A percentile compares a stretch with the other conserved stretches of the same genome.
Evolutionary conservation across 2,329 filamentous ascomycete genomes (phyloP).

Genomic region (Cordyceps tenuipes): DNA sequence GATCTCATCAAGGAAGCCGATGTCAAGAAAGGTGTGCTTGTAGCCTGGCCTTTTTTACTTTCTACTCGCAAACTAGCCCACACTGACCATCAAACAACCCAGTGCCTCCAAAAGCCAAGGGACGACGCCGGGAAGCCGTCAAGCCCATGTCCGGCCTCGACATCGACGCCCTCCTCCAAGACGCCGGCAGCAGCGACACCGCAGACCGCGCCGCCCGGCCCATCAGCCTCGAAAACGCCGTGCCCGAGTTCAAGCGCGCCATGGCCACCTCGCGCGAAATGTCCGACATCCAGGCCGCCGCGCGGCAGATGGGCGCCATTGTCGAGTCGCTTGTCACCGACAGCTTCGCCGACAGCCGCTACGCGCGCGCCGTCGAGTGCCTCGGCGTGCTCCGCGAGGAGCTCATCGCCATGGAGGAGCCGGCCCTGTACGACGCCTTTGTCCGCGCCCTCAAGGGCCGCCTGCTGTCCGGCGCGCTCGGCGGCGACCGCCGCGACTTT

Average conservation of each 20-base stretch:
- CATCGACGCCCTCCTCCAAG: slow-evolving; percentile 62
- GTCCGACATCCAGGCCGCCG: slow-evolving; percentile 55
- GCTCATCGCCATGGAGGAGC: slow-evolving; percentile 66
- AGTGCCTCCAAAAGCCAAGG: slow-evolving; percentile 74
- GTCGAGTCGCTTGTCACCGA: slow-evolving; percentile 60
- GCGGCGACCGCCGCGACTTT: slow-evolving; percentile 71
- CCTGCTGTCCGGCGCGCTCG: slow-evolving; percentile 59
- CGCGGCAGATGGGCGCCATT: slow-evolving; percentile 66
- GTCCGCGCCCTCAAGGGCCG: slow-evolving; percentile 62
- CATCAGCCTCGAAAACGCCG: slow-evolving; percentile 60
- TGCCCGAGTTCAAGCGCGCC: slow-evolving; percentile 84
- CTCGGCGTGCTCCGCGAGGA: slow-evolving; percentile 72
- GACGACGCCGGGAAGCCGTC: slow-evolving; percentile 60
- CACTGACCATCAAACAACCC: slow-evolving; percentile 15
- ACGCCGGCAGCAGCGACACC: slow-evolving; percentile 39
- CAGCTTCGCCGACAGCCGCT: slow-evolving; percentile 68
- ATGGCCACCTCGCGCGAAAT: slow-evolving; percentile 54
- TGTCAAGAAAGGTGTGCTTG: slow-evolving; percentile 65
- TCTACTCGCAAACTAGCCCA: not conserved
- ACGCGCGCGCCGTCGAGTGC: slow-evolving; percentile 66
- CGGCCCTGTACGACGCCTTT: slow-evolving; percentile 68
- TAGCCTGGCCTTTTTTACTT: too few relatives aligned
- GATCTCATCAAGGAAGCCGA: slow-evolving; percentile 60
- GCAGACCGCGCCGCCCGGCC: slow-evolving; percentile 19
- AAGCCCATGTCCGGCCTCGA: slow-evolving; percentile 89